Conservation (phyloP, 2,329 filamentous ascomycete species). For the Hypoxylon sp. region DNA sequence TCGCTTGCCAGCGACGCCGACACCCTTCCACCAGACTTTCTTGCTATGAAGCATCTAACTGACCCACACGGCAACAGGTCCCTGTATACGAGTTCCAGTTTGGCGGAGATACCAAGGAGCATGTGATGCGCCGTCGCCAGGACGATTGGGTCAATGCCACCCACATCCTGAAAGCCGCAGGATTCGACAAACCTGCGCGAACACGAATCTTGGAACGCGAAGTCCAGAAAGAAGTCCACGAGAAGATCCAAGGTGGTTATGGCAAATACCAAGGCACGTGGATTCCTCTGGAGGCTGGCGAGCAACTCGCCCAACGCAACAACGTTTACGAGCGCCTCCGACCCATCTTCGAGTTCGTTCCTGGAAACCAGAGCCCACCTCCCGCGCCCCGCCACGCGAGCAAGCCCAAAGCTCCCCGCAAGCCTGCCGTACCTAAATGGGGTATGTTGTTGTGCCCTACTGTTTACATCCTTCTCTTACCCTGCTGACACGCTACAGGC, state of each 20-base stretch:
- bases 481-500: slow-evolving; percentile 27
- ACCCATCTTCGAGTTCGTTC: slow-evolving; percentile 89
- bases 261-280: slow-evolving; percentile 99
- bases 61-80: slow-evolving; percentile 68
- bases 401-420: slow-evolving; percentile 83
- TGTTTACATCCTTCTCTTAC: not conserved
- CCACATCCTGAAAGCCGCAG: slow-evolving; percentile 95
- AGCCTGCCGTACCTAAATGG: slow-evolving; percentile 73
- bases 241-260: slow-evolving; percentile 98
- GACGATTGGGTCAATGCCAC: slow-evolving; percentile 99
- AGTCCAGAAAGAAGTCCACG: slow-evolving; percentile 94
- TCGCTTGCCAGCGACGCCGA: not conserved
- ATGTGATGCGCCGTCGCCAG: slow-evolving; percentile 94
- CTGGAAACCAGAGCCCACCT: slow-evolving; percentile 88
- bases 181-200: slow-evolving; percentile 95
- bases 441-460: slow-evolving; percentile 53
- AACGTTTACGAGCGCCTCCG: slow-evolving; percentile 84
- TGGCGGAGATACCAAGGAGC: slow-evolving; percentile 79
- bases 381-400: slow-evolving; percentile 93
- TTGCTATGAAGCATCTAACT: not conserved
- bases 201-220: slow-evolving; percentile 96
- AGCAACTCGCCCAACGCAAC: slow-evolving; percentile 86
- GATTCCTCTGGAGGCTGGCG: slow-evolving; percentile 88
- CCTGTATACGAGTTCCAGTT: slow-evolving; percentile 96
- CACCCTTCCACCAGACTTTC: not conserved